phyloP scores from a whole-genome alignment of 495 filamentous ascomycete genomes.

The Talaromyces wortmannii region DNA sequence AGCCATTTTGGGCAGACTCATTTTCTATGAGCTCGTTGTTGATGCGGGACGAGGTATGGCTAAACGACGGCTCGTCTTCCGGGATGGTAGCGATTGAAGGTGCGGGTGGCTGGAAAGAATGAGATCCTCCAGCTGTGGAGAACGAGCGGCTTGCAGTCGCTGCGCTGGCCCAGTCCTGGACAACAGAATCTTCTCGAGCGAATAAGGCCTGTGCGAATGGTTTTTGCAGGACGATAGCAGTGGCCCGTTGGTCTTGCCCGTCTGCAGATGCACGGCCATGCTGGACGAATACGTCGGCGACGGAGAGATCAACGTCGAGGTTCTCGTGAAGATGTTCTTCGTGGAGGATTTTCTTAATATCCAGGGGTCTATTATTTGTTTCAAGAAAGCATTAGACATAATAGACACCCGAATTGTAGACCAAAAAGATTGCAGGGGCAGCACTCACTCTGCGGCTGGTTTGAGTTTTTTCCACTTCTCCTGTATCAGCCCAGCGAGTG shows the following conservation, averaged over 20 bases:
- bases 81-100: neutral
- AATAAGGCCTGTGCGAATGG: constrained; percentile 5
- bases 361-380: constrained; percentile 17
- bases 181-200: constrained; percentile 24
- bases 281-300: constrained; percentile 33
- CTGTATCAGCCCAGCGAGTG: constrained; percentile 23
- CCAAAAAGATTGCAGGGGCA: neutral
- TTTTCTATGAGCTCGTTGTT: neutral
- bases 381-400: neutral
- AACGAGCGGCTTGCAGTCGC: constrained; percentile 3
- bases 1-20: neutral
- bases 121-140: neutral
- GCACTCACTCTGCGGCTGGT: constrained; percentile 25
- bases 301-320: constrained; percentile 25
- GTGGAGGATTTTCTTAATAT: constrained; percentile 32
- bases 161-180: constrained; percentile 25
- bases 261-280: constrained; percentile 23
- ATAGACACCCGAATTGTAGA: neutral
- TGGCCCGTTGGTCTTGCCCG: constrained; percentile 28
- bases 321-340: constrained; percentile 22
- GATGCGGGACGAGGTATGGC: neutral
- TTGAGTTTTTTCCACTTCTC: constrained; percentile 27
- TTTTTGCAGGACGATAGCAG: constrained; percentile 26
- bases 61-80: constrained; percentile 4
- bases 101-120: neutral